phyloP scores from a whole-genome alignment of 2,329 filamentous ascomycete genomes.

The Pestalotiopsis sp. region DNA sequence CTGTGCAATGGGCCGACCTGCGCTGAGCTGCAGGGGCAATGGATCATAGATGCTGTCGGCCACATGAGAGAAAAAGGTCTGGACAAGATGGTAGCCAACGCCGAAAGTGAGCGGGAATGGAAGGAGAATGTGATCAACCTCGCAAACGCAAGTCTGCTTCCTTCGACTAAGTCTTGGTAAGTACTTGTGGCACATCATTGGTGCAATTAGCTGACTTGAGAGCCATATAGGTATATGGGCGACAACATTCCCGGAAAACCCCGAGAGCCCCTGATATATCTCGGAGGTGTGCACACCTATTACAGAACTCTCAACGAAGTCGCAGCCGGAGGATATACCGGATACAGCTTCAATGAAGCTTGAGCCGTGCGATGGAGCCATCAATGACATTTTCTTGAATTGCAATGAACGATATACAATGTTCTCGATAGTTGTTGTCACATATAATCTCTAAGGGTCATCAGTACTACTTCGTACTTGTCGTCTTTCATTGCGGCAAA shows the following conservation, averaged over 20 bases:
- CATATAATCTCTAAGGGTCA: no score
- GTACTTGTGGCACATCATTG: background rate
- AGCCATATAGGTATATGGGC: slow-evolving; percentile 37
- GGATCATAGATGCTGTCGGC: slow-evolving; percentile 35
- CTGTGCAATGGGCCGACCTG: slow-evolving; percentile 42
- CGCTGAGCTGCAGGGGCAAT: slow-evolving; percentile 42
- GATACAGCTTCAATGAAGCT: background rate
- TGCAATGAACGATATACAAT: no score
- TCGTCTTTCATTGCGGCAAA: no score
- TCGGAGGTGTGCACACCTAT: slow-evolving; percentile 24
- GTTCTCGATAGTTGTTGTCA: no score
- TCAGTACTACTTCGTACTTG: no score
- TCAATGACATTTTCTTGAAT: no score
- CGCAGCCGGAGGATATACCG: slow-evolving; percentile 4
- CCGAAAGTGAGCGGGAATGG: slow-evolving; percentile 34
- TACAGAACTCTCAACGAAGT: slow-evolving; percentile 11
- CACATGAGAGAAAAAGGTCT: slow-evolving; percentile 31
- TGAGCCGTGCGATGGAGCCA: no score
- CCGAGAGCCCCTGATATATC: slow-evolving; percentile 37
- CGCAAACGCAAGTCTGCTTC: slow-evolving; percentile 32
- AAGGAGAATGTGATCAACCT: slow-evolving; percentile 29
- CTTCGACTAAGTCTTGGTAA: slow-evolving; percentile 31
- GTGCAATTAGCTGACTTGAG: background rate
- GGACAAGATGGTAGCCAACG: slow-evolving; percentile 30
- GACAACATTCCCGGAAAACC: slow-evolving; percentile 43